phyloP scores from a whole-genome alignment of 176 grass and related monocot genomes.

The Zea luxurians region DNA sequence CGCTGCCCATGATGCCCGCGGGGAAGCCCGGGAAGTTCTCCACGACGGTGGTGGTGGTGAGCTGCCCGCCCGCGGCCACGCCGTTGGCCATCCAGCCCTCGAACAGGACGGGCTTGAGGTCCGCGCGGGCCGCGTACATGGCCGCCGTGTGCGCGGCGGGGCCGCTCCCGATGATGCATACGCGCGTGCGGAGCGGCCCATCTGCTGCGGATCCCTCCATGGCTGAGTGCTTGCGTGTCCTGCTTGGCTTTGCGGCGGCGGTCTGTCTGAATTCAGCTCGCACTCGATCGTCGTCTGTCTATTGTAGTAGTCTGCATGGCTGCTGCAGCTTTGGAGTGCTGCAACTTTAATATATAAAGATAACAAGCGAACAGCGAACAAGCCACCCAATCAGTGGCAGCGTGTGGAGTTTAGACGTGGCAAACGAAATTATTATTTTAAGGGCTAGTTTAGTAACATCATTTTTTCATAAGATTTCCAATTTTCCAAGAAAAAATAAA shows the following conservation, averaged over 20 bases:
- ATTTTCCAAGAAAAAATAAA: too few species aligned
- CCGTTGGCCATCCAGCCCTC: constrained; percentile 89
- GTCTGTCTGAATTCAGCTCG: background rate
- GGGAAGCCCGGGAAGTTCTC: constrained; percentile 95
- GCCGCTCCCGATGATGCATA: constrained; percentile 93
- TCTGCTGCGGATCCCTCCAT: constrained; percentile 55
- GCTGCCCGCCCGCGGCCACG: constrained; percentile 67
- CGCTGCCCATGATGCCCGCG: constrained; percentile 59
- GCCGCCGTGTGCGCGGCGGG: constrained; percentile 86
- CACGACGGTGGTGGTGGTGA: constrained; percentile 94
- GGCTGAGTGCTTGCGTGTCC: background rate
- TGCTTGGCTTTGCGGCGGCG: background rate
- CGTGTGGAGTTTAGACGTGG: too few species aligned
- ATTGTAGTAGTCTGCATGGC: background rate
- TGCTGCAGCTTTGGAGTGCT: background rate
- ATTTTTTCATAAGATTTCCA: too few species aligned
- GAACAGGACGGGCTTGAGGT: constrained; percentile 84
- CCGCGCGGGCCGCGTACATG: constrained; percentile 85
- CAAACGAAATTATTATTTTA: too few species aligned
- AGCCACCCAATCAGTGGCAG: background rate
- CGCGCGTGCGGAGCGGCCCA: constrained; percentile 52
- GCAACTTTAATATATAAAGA: too few species aligned
- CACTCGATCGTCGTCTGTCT: too few species aligned
- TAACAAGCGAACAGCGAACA: too few species aligned
- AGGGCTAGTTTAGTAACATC: too few species aligned